Evolutionary conservation across 306 rosid species (phyloP), one percentile per base, ranked within the genome.

Genomic region (Corylus avellana): DNA sequence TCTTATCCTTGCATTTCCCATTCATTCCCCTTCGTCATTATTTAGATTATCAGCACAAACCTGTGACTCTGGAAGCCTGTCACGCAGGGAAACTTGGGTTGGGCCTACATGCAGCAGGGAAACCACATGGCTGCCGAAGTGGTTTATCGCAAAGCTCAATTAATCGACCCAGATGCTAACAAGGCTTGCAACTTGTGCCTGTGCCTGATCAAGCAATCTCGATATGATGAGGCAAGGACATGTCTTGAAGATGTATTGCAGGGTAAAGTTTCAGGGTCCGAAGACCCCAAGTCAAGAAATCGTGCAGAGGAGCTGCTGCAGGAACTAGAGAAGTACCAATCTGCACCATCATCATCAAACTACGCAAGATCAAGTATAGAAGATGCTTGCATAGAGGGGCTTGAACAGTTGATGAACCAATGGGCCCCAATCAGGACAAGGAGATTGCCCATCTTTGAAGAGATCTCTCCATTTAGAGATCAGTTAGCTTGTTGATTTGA

Each of bases 91-190:
- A 94, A 94, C 84, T 83, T 94, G 80, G 98, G 98, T 5, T 94
- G 98, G 98, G 97, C 98, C 2, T 94, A 92, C 78, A 94, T 94
- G 98, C 97, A 92, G 55, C 89, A 91, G 73, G 76, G 64, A 49
- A 90, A 90, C 83, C 86, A 89, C 70, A 51, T 82, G 83, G 85
- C 89, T 72, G 97, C 97, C 1, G 98, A 94, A 79, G 97, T 77
- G 0, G 96, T 92, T 7, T 88, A 91, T 69, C 82, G 78, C 3
- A 95, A 95, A 61, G 98, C 98, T 2, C 98, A 95, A 72, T 80
- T 84, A 84, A 86, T 95, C 46, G 97, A 92, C 48, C 91, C 94
- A 4, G 98, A 95, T 9, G 85, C 96, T 14, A 95, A 92, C 76
- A 92, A 91, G 78, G 98, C 98, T 53, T 88, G 97, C 80, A 95